phyloP scores from a whole-genome alignment of 148 eudicot genomes.

The Persicaria tinctoria region DNA sequence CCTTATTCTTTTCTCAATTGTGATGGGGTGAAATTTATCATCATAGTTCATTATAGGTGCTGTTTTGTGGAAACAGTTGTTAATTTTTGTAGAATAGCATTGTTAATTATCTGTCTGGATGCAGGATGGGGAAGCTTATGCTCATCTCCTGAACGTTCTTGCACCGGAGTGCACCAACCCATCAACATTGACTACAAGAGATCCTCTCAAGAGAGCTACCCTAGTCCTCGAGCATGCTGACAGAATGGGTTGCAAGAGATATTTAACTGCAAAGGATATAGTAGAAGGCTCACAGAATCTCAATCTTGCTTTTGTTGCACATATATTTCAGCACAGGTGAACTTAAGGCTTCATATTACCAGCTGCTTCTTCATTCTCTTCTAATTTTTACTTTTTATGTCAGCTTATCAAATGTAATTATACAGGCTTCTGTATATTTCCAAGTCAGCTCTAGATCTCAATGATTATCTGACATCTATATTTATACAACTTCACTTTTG shows the following conservation, averaged over 20 bases:
- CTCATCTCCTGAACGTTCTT: conserved; percentile 78
- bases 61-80: background rate
- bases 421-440: background rate
- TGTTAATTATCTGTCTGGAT: conserved; percentile 4
- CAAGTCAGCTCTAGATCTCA: background rate
- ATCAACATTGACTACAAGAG: conserved; percentile 55
- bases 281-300: conserved; percentile 98
- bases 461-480: background rate
- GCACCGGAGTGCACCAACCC: conserved; percentile 92
- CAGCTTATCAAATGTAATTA: background rate
- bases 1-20: background rate
- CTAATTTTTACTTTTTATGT: background rate
- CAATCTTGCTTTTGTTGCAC: conserved; percentile 98
- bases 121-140: conserved; percentile 98
- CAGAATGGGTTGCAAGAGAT: conserved; percentile 99
- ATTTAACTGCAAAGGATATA: conserved; percentile 94
- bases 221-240: conserved; percentile 97
- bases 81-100: background rate
- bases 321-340: conserved; percentile 96
- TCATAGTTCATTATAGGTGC: background rate
- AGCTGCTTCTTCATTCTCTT: background rate
- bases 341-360: conserved; percentile 7
- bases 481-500: background rate
- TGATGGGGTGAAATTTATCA: background rate
- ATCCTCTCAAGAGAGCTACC: conserved; percentile 73